A percentile compares a stretch with the other conserved stretches of the same genome.
Evolutionary conservation across 2,329 filamentous ascomycete genomes (phyloP).

Genomic region (Xylariales sp.): DNA sequence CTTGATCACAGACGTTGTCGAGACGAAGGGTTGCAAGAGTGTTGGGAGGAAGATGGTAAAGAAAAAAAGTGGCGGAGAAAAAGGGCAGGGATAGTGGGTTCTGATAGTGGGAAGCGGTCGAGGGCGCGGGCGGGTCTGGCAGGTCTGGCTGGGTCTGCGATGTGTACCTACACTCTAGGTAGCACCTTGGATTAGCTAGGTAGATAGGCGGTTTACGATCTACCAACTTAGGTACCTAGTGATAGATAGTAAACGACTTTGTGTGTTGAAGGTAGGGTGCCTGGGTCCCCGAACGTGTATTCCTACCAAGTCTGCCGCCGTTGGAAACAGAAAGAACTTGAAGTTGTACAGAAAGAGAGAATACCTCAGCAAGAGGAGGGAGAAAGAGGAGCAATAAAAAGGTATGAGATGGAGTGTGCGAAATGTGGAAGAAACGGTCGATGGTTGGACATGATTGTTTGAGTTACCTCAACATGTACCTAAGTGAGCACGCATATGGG

Average conservation of each 20-base stretch:
- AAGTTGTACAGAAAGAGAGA: not conserved
- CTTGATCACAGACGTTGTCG: constrained; percentile 39
- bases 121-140: constrained; percentile 38
- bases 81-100: constrained; percentile 43
- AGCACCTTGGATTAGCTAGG: not conserved
- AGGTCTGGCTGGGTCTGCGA: constrained; percentile 17
- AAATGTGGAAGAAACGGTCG: constrained; percentile 17
- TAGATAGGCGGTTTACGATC: not conserved
- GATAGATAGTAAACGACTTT: not conserved
- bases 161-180: not conserved
- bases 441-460: constrained; percentile 26
- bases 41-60: constrained; percentile 40
- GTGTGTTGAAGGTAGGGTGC: not conserved
- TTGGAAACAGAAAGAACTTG: constrained; percentile 1
- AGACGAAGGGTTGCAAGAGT: constrained; percentile 41
- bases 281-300: not conserved
- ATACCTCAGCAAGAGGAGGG: not conserved
- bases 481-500: constrained; percentile 12
- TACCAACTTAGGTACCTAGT: not conserved
- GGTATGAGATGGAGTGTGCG: constrained; percentile 12
- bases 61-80: constrained; percentile 45
- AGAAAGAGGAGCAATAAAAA: constrained; percentile 25
- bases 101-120: constrained; percentile 42
- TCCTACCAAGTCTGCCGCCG: constrained; percentile 10
- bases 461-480: constrained; percentile 16